phyloP scores from a whole-genome alignment of 768 basidiomycete species.

The Mycena crocata region DNA sequence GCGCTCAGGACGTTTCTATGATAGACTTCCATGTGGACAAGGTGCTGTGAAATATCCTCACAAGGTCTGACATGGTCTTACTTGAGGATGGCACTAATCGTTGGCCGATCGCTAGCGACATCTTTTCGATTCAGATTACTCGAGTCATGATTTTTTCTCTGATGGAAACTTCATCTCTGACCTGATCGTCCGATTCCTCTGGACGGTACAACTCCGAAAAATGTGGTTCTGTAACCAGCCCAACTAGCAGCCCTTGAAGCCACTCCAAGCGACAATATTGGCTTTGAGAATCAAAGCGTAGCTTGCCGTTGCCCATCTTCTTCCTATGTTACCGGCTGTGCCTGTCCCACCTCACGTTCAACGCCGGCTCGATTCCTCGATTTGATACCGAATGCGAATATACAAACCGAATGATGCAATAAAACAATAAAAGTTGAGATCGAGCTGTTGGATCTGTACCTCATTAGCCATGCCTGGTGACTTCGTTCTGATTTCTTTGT shows the following conservation, averaged over 20 bases:
- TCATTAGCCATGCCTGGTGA: slow-evolving; percentile 4
- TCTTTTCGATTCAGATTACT: background rate
- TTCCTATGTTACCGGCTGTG: slow-evolving; percentile 20
- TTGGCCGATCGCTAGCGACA: background rate
- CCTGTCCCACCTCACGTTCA: background rate
- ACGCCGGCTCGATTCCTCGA: background rate
- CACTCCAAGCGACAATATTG: too few species aligned
- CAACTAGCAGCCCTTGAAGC: too few species aligned
- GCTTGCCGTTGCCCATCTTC: background rate
- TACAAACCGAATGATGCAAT: background rate
- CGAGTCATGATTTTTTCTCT: background rate
- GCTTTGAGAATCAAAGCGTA: slow-evolving; percentile 7
- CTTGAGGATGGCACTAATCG: too few species aligned
- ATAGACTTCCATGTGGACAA: background rate
- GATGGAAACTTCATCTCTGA: background rate
- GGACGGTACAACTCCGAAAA: too few species aligned
- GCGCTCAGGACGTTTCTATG: background rate
- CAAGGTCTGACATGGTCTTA: background rate
- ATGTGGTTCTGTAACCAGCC: too few species aligned
- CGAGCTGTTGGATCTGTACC: background rate
- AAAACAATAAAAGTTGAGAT: background rate
- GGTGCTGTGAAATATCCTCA: background rate
- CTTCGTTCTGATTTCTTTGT: slow-evolving; percentile 6
- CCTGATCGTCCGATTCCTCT: too few species aligned
- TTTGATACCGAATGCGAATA: too few species aligned